Conservation (phyloP, 257 asterid species). For the Solanum habrochaites region DNA sequence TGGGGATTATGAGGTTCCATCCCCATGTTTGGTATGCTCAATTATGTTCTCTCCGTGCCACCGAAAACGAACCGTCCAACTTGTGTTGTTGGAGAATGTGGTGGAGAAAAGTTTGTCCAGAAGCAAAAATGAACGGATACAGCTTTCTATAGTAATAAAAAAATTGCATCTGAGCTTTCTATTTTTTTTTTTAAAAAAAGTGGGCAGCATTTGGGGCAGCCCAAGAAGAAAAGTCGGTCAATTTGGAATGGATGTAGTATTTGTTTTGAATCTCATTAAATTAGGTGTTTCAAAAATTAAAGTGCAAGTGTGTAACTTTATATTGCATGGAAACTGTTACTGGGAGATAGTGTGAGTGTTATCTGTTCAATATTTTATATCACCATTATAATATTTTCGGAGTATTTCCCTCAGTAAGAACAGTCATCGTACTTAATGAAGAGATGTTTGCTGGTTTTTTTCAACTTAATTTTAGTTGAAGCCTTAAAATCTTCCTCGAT, state of each 20-base stretch:
- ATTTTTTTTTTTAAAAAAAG: neutral
- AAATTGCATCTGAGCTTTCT: neutral
- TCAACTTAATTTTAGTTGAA: neutral
- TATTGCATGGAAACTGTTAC: neutral
- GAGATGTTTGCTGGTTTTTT: neutral
- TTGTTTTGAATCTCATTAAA: neutral
- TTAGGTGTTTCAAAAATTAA: neutral
- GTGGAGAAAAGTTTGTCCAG: neutral
- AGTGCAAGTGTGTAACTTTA: neutral
- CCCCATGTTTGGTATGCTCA: neutral
- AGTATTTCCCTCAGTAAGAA: neutral
- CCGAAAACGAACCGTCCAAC: neutral
- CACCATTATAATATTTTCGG: neutral
- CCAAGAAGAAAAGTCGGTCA: neutral
- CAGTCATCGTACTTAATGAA: neutral
- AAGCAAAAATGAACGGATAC: neutral
- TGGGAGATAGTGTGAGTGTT: neutral
- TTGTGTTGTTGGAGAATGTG: neutral
- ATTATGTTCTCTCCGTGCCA: neutral
- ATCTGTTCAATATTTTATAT: neutral
- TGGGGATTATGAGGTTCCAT: neutral
- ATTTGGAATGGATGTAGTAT: neutral
- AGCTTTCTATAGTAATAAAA: neutral
- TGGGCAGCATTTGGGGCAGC: neutral
- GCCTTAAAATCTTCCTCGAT: neutral